Percentiles rank a stretch among this genome's conserved stretches.
These are phyloP conservation scores for Aurantiochytrium sp. DNA, from an alignment of 108 stramenopile species.

Conservation along the genomic window DNA sequence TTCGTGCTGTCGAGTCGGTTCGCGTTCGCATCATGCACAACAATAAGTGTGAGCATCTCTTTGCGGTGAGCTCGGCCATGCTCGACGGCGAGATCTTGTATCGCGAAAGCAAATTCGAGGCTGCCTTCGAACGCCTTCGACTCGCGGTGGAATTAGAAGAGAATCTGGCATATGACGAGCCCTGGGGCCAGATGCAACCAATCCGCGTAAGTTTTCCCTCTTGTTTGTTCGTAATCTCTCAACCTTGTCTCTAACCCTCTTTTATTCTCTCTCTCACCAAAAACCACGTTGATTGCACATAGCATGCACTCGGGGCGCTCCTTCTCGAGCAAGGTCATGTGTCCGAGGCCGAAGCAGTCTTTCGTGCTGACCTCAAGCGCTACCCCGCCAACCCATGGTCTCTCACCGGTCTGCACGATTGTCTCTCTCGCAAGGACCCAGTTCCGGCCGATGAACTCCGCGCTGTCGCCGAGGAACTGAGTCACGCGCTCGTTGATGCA, in stretches of 20 bases:
- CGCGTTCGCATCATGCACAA: slow-evolving; percentile 31
- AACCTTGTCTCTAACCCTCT: no score
- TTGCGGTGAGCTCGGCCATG: slow-evolving; percentile 36
- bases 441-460: not conserved
- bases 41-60: slow-evolving; percentile 27
- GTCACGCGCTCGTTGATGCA: not conserved
- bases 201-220: not conserved
- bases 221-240: no score
- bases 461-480: not conserved
- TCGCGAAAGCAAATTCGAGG: slow-evolving; percentile 38
- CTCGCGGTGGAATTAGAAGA: slow-evolving; percentile 24
- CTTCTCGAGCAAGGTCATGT: slow-evolving; percentile 31
- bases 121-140: slow-evolving; percentile 33
- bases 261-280: no score
- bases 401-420: slow-evolving; percentile 23
- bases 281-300: no score
- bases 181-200: slow-evolving; percentile 47
- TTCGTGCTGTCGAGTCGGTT: not conserved
- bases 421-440: not conserved
- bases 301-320: slow-evolving; percentile 43
- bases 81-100: slow-evolving; percentile 41
- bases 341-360: not conserved
- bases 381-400: slow-evolving; percentile 31
- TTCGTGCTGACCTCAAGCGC: slow-evolving; percentile 30
- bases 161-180: slow-evolving; percentile 34